phyloP scores from a whole-genome alignment of 148 eudicot species.

The Vaccinium corymbosum region DNA sequence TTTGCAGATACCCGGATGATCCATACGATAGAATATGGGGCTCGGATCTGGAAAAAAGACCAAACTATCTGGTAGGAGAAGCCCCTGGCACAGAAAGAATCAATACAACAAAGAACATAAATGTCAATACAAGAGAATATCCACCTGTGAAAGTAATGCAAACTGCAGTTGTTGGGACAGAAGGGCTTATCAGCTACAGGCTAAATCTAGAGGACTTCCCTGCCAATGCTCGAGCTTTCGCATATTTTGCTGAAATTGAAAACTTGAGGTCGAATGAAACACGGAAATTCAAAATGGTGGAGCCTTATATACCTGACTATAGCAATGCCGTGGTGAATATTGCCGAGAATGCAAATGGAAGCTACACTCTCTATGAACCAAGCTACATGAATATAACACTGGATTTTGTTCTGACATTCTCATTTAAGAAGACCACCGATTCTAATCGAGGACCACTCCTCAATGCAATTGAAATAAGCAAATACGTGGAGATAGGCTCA shows the following conservation, averaged over 20 bases:
- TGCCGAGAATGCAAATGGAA: constrained; percentile 93
- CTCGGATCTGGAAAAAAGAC: constrained; percentile 86
- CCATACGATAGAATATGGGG: constrained; percentile 96
- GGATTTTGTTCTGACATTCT: constrained; percentile 76
- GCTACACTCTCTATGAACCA: constrained; percentile 87
- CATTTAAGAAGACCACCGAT: constrained; percentile 76
- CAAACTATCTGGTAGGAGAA: constrained; percentile 75
- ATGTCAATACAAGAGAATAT: constrained; percentile 75
- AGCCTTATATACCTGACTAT: constrained; percentile 77
- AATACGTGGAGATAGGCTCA: constrained; percentile 56
- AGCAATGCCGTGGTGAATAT: constrained; percentile 95
- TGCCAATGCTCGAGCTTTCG: constrained; percentile 88
- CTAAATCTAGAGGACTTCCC: constrained; percentile 90
- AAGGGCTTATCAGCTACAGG: constrained; percentile 66
- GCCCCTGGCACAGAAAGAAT: constrained; percentile 87
- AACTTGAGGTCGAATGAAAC: constrained; percentile 54
- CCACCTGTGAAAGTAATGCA: constrained; percentile 98
- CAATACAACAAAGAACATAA: constrained; percentile 58
- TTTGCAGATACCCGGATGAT: constrained; percentile 92
- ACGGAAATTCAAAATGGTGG: constrained; percentile 71
- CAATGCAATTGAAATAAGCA: constrained; percentile 83
- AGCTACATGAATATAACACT: constrained; percentile 84
- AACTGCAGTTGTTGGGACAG: constrained; percentile 84
- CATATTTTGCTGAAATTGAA: constrained; percentile 91
- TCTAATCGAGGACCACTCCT: constrained; percentile 80